Conservation (phyloP, 202 grass and related monocot species). For the Cymbopogon flexuosus region DNA sequence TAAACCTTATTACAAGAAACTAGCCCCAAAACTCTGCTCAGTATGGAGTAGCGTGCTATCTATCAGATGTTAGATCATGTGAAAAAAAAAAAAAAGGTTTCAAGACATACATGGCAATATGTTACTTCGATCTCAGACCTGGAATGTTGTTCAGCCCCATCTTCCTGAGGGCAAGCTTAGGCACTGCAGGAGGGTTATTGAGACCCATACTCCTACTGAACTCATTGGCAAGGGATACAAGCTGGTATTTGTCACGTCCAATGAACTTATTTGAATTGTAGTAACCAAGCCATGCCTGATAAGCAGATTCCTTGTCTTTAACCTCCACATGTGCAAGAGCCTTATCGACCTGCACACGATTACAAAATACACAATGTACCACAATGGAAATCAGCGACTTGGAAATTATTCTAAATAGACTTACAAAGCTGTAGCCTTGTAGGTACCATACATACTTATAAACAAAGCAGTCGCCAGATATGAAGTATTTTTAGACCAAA, state of each 20-base stretch:
- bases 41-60: background rate
- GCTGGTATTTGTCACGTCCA: constrained; percentile 73
- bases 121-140: constrained; percentile 69
- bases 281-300: constrained; percentile 94
- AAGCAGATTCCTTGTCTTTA: constrained; percentile 84
- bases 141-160: constrained; percentile 93
- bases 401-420: background rate
- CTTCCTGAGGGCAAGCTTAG: constrained; percentile 69
- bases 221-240: constrained; percentile 68
- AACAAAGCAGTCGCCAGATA: constrained; percentile 6
- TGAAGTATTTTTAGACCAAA: background rate
- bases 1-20: constrained; percentile 10
- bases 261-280: constrained; percentile 86
- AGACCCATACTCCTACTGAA: constrained; percentile 88
- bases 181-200: constrained; percentile 65
- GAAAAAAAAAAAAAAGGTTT: background rate
- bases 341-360: constrained; percentile 55
- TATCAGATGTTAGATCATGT: background rate
- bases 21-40: background rate
- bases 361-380: constrained; percentile 16
- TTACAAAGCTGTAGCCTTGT: background rate
- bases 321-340: constrained; percentile 72
- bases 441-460: background rate
- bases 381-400: background rate
- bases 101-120: background rate